phyloP scores from a whole-genome alignment of 805 yeast species.

The Nakazawaea populi region DNA sequence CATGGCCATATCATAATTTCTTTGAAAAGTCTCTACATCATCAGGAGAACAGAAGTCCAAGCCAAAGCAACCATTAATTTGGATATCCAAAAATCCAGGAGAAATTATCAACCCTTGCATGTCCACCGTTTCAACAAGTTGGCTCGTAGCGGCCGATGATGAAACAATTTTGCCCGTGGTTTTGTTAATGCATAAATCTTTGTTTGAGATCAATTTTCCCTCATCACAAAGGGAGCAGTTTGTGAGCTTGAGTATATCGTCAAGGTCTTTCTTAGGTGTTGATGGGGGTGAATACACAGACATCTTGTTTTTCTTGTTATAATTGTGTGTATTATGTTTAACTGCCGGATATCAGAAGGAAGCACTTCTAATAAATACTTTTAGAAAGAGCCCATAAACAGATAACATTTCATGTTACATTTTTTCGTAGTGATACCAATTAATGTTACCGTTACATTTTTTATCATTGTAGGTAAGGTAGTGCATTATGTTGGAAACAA shows the following conservation, averaged over 20 bases:
- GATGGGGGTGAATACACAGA: conserved; percentile 6
- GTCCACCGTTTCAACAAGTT: conserved; percentile 28
- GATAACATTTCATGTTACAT: neutral
- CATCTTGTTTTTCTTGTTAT: neutral
- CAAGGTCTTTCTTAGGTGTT: conserved; percentile 8
- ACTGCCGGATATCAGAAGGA: too few relatives aligned
- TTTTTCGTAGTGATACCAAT: neutral
- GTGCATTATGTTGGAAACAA: too few relatives aligned
- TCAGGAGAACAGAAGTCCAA: conserved; percentile 41
- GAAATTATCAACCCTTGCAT: conserved; percentile 41
- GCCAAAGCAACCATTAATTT: conserved; percentile 54
- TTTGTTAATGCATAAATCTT: conserved; percentile 39
- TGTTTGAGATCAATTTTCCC: conserved; percentile 27
- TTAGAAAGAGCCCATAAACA: neutral
- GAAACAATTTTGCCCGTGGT: conserved; percentile 34
- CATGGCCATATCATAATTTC: conserved; percentile 38
- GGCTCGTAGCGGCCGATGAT: conserved; percentile 16
- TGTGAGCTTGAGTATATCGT: conserved; percentile 23
- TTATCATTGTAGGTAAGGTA: neutral
- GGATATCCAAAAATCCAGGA: conserved; percentile 54
- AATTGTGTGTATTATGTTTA: too few relatives aligned
- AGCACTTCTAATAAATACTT: too few relatives aligned
- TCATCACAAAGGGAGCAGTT: conserved; percentile 38
- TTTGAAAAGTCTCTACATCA: conserved; percentile 25
- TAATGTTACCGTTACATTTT: neutral